A percentile compares a stretch with the other conserved stretches of the same genome.
These are phyloP conservation scores for Linnemannia elongata DNA, from an alignment of 192 early-diverging fungal species.

Conservation along the genomic window DNA sequence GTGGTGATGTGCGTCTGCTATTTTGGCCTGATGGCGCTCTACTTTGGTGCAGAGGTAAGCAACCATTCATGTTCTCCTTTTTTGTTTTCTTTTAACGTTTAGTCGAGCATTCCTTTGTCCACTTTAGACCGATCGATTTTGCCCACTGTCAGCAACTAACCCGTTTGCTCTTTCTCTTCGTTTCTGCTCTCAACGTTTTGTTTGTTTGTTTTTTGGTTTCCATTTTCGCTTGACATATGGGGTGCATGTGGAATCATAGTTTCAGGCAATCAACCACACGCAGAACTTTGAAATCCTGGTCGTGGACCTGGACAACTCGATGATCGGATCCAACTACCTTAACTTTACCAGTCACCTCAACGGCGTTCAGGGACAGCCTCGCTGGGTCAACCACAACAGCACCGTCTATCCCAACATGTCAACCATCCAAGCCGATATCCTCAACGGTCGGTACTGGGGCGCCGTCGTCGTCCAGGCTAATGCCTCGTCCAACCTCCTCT, in stretches of 20 bases:
- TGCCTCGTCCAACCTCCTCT: constrained; percentile 34
- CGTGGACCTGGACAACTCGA: constrained; percentile 37
- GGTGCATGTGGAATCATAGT: constrained; percentile 1
- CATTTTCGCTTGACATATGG: background rate
- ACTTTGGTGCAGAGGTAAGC: constrained; percentile 49
- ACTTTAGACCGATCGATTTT: constrained; percentile 1
- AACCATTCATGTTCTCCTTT: background rate
- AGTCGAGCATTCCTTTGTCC: background rate
- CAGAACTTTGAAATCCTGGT: constrained; percentile 41
- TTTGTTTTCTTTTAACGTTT: background rate
- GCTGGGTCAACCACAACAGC: constrained; percentile 17
- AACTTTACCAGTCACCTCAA: constrained; percentile 32
- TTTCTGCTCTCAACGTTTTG: background rate
- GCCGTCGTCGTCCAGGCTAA: constrained; percentile 38
- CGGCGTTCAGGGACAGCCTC: constrained; percentile 17
- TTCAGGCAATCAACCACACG: constrained; percentile 14
- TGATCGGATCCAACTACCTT: constrained; percentile 35
- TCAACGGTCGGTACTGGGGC: constrained; percentile 39
- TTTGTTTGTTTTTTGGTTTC: background rate
- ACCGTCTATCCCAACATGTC: constrained; percentile 14
- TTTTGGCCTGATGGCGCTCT: constrained; percentile 42
- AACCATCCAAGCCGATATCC: constrained; percentile 12
- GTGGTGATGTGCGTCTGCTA: constrained; percentile 42
- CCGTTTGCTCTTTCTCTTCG: background rate
- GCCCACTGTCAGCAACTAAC: background rate